Percentiles rank a stretch among this genome's conserved stretches.
Evolutionary conservation across 257 asterid species (phyloP).

Genomic region (Lavandula angustifolia): DNA sequence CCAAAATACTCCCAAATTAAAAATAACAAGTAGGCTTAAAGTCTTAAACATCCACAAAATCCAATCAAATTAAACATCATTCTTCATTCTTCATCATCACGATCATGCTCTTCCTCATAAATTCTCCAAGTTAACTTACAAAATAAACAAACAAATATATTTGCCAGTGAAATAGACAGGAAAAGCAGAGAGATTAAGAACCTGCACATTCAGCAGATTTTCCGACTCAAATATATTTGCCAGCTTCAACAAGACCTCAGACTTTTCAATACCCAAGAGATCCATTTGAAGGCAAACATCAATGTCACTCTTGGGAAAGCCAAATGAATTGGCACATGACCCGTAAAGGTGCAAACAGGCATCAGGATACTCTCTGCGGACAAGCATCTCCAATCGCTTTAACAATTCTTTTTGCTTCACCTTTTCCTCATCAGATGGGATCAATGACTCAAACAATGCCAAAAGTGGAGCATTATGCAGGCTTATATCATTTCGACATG

Average conservation of each 20-base stretch:
- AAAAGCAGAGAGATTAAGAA: constrained; percentile 21
- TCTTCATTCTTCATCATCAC: too few relatives aligned
- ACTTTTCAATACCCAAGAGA: constrained; percentile 54
- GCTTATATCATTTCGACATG: constrained; percentile 64
- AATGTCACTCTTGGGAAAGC: constrained; percentile 86
- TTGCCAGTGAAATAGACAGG: not conserved
- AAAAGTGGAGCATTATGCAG: constrained; percentile 53
- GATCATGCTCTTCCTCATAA: too few relatives aligned
- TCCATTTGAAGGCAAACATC: constrained; percentile 87
- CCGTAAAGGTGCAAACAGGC: constrained; percentile 84
- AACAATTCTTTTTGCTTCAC: constrained; percentile 76
- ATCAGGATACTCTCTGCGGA: constrained; percentile 76
- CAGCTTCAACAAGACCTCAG: constrained; percentile 75
- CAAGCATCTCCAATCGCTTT: constrained; percentile 60
- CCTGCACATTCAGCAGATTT: constrained; percentile 93
- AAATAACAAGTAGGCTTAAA: too few relatives aligned
- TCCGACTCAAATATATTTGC: constrained; percentile 74
- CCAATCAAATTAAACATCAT: too few relatives aligned
- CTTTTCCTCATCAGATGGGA: constrained; percentile 90
- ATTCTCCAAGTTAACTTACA: not conserved
- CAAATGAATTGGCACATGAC: constrained; percentile 96
- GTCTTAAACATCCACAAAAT: too few relatives aligned
- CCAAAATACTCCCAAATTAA: too few relatives aligned
- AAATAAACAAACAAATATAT: not conserved
- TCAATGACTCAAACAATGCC: constrained; percentile 66